A percentile compares a stretch with the other conserved stretches of the same genome.
Evolutionary conservation across 1,139 yeast genomes (phyloP).

Genomic region (Candida sp.): DNA sequence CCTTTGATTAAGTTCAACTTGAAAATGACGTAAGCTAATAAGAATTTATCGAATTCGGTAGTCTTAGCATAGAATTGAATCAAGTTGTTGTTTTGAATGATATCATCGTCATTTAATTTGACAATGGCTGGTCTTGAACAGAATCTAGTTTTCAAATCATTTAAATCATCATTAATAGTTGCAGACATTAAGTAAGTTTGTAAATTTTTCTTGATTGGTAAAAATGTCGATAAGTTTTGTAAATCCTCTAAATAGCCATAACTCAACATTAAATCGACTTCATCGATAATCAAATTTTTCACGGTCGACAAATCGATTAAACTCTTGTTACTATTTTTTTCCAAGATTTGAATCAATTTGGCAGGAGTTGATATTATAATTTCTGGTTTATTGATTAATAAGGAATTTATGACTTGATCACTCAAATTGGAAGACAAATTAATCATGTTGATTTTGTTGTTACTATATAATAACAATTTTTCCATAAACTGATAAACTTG

Average conservation of each 20-base stretch:
- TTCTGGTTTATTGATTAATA: conserved; percentile 73
- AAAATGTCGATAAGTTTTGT: conserved; percentile 53
- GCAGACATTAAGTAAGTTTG: conserved; percentile 98
- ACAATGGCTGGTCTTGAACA: conserved; percentile 87
- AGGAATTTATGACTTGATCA: conserved; percentile 68
- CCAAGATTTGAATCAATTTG: conserved; percentile 60
- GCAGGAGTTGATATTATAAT: conserved; percentile 88
- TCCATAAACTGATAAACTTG: conserved; percentile 76
- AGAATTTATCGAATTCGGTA: conserved; percentile 86
- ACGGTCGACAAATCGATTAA: conserved; percentile 51
- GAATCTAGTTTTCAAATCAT: conserved; percentile 68
- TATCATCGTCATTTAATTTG: conserved; percentile 68
- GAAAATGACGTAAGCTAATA: conserved; percentile 87
- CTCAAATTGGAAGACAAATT: conserved; percentile 74
- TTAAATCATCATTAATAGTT: conserved; percentile 84
- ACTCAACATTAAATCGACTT: conserved; percentile 87
- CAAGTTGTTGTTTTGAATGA: conserved; percentile 53
- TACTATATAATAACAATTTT: conserved; percentile 68
- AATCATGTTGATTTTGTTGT: conserved; percentile 59
- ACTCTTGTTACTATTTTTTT: conserved; percentile 38
- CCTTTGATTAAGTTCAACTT: conserved; percentile 88
- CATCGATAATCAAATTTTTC: conserved; percentile 82
- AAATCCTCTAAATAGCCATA: conserved; percentile 93
- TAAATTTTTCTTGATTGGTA: conserved; percentile 71
- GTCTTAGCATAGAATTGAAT: conserved; percentile 86